These are phyloP conservation scores for Mycena polygramma DNA, from an alignment of 768 basidiomycete genomes.

Conservation along the genomic window DNA sequence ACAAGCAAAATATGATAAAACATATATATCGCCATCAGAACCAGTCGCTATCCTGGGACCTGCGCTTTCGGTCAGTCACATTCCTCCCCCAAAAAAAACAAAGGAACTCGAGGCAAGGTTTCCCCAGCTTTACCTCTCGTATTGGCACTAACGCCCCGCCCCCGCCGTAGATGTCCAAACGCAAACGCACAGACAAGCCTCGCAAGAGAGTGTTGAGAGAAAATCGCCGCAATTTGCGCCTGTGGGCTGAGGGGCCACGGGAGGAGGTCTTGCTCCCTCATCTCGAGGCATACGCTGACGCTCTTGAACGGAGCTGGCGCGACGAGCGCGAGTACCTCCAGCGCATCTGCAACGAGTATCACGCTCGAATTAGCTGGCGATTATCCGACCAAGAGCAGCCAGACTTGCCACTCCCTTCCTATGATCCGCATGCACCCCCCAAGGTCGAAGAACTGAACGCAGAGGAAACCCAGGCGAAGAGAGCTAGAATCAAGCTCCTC, in stretches of 20 bases:
- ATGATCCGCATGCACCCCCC: not conserved
- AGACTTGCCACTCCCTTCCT: not conserved
- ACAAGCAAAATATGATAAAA: no score
- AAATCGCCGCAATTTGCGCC: not conserved
- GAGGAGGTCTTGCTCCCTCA: not conserved
- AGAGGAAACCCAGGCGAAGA: not conserved
- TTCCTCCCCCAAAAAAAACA: no score
- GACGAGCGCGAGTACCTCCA: not conserved
- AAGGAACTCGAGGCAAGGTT: no score
- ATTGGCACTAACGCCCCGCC: no score
- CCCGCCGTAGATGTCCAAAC: not conserved
- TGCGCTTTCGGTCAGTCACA: no score
- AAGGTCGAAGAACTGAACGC: not conserved
- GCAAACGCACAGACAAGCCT: not conserved
- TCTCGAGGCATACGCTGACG: not conserved
- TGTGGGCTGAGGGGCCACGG: not conserved
- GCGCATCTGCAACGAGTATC: not conserved
- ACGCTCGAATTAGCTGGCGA: not conserved
- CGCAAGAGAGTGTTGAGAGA: not conserved
- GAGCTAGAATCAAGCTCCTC: not conserved
- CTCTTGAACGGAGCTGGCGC: not conserved
- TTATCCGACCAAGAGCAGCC: not conserved
- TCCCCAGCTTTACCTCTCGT: no score
- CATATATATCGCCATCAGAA: no score
- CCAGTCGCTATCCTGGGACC: no score